phyloP scores from a whole-genome alignment of 2,329 filamentous ascomycete genomes.

The Scleromitrula shiraiana region DNA sequence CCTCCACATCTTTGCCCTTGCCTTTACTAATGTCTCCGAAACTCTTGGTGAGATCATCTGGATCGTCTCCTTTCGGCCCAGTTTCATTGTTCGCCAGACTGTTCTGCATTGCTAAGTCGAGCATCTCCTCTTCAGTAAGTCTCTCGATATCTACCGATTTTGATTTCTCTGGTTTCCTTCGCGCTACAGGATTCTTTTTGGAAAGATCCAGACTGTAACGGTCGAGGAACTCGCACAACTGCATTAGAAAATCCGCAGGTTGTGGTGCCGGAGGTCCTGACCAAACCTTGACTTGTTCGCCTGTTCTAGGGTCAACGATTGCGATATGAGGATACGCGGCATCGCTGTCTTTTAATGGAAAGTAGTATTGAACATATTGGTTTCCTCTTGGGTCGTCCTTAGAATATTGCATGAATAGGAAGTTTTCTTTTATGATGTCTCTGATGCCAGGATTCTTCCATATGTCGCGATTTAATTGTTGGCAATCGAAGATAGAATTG shows the following conservation, averaged over 20 bases:
- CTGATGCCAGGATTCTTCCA: conserved; percentile 83
- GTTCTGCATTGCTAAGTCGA: conserved; percentile 87
- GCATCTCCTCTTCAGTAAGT: conserved; percentile 96
- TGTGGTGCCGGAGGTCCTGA: conserved; percentile 73
- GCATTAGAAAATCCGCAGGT: conserved; percentile 75
- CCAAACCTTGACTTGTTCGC: conserved; percentile 96
- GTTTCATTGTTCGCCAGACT: conserved; percentile 56
- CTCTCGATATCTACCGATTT: conserved; percentile 69
- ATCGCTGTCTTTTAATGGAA: conserved; percentile 66
- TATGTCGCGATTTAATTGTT: conserved; percentile 85
- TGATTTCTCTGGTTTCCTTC: conserved; percentile 60
- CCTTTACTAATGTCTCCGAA: conserved; percentile 44
- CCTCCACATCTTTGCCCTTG: conserved; percentile 40
- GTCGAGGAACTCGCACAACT: conserved; percentile 93
- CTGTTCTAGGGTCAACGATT: conserved; percentile 90
- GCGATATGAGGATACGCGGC: conserved; percentile 93
- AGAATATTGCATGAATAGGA: conserved; percentile 90
- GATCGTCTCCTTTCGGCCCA: conserved; percentile 60
- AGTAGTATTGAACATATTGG: conserved; percentile 87
- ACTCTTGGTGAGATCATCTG: conserved; percentile 77
- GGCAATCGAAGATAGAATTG: conserved; percentile 86
- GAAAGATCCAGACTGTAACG: conserved; percentile 83
- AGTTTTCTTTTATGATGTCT: conserved; percentile 81
- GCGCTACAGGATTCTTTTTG: conserved; percentile 88
- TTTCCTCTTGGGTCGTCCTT: conserved; percentile 73